Evolutionary conservation across 352 stramenopile genomes (phyloP), one percentile per base, ranked within the genome.

Genomic region (Globisporangium orthogonon): DNA sequence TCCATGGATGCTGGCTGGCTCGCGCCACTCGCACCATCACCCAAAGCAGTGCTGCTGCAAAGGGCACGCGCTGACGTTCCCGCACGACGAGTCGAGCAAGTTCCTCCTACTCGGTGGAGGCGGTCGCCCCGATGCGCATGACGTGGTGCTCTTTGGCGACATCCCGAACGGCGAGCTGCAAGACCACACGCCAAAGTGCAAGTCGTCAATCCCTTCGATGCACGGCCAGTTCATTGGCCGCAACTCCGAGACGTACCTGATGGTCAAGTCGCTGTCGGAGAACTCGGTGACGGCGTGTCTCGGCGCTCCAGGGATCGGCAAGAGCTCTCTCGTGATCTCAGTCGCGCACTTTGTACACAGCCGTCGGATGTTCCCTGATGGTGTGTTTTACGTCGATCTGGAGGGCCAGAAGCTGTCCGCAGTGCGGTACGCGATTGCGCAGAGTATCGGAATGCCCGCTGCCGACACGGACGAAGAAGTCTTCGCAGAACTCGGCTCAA

Each of bases 11-110:
- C 70, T 73, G 0, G 61, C 66, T 31, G 83, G 83, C 0, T 88
- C 76, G 18, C 66, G 75, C 0, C 83, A 93, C 59, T 85, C 80
- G 0, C 72, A 87, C 29, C 83, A 93, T 56, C 79, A 71, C 48
- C 64, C 74, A 37, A 75, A 79, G 30, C 67, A 82, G 30, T 93
- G 83, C 52, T 93, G 83, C 55, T 93, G 83, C 65, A 93, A 91
- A 43, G 74, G 74, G 0, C 65, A 87, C 4, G 55, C 62, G 18
- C 62, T 92, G 17, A 62, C 76, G 44, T 92, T 87, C 49, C 83
- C 83, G 1, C 83, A 93, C 49, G 83, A 93, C 52, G 83, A 93
- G 52, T 91, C 80, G 17, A 89, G 78, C 66, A 93, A 93, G 43
- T 93, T 93, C 50, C 31, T 93, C 14, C 54, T 93, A 5, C 55